These are phyloP conservation scores for Colletotrichum lini DNA, from an alignment of 2,329 filamentous ascomycete species.

Conservation along the genomic window DNA sequence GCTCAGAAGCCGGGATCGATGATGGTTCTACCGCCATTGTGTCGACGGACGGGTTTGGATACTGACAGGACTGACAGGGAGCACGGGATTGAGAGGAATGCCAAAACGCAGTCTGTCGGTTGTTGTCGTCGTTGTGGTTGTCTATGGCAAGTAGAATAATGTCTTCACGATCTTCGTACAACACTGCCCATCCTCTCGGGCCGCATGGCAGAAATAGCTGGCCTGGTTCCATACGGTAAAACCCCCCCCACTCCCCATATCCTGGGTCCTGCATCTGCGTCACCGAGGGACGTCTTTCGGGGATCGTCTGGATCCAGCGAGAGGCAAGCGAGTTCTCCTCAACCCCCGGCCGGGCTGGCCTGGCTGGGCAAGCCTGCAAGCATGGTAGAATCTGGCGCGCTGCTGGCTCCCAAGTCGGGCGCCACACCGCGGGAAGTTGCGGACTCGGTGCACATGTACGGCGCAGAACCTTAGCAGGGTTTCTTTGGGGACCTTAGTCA, in stretches of 20 bases:
- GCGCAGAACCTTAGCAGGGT: constrained; percentile 14
- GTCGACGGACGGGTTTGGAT: neutral
- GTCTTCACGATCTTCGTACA: constrained; percentile 16
- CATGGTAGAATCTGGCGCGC: neutral
- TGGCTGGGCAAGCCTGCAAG: constrained; percentile 19
- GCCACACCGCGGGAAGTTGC: constrained; percentile 31
- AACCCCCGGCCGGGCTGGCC: constrained; percentile 14
- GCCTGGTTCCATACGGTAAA: constrained; percentile 8
- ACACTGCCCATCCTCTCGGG: constrained; percentile 17
- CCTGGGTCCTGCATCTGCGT: constrained; percentile 34
- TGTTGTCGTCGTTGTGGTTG: constrained; percentile 15
- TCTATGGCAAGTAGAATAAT: constrained; percentile 25
- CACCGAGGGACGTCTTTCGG: constrained; percentile 39
- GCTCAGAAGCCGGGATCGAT: constrained; percentile 46
- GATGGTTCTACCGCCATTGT: constrained; percentile 50
- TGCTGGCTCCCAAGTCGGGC: constrained; percentile 13
- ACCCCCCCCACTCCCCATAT: neutral
- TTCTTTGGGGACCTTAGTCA: neutral
- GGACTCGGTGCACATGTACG: constrained; percentile 16
- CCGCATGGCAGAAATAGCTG: constrained; percentile 34
- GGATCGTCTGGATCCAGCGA: constrained; percentile 38
- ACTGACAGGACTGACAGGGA: neutral
- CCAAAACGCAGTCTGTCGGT: constrained; percentile 3
- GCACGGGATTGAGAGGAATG: constrained; percentile 2
- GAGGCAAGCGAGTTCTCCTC: constrained; percentile 34